Conservation (phyloP, 768 basidiomycete species). For the Russula vinacea region DNA sequence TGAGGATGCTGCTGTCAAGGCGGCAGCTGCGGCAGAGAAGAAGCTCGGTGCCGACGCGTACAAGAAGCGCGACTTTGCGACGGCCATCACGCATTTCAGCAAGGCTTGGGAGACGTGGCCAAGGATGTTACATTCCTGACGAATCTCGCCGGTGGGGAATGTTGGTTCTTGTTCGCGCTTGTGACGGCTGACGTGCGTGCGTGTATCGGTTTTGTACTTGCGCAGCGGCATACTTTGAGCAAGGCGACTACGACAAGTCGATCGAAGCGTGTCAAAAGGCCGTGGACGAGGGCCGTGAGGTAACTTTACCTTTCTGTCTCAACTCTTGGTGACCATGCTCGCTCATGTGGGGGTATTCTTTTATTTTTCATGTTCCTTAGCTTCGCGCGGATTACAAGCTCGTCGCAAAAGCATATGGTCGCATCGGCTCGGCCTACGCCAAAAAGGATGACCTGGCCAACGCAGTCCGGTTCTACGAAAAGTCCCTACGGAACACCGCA, state of each 20-base stretch:
- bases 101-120: conserved; percentile 90
- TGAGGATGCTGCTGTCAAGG: conserved; percentile 64
- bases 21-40: conserved; percentile 77
- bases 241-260: conserved; percentile 85
- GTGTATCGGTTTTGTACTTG: background rate
- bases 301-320: conserved; percentile 36
- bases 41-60: conserved; percentile 75
- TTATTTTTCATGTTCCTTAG: conserved; percentile 38
- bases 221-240: conserved; percentile 87
- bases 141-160: conserved; percentile 70
- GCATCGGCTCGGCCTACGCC: conserved; percentile 80
- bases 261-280: conserved; percentile 94
- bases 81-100: conserved; percentile 70
- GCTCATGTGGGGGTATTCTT: background rate
- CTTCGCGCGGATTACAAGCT: conserved; percentile 92
- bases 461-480: conserved; percentile 90
- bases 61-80: conserved; percentile 79
- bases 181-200: conserved; percentile 12
- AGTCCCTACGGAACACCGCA: conserved; percentile 97
- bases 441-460: conserved; percentile 71
- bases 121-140: conserved; percentile 93
- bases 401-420: conserved; percentile 90
- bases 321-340: background rate
- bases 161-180: background rate
- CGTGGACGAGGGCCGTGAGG: conserved; percentile 88